Conservation (phyloP, 352 stramenopile genomes). For the Phytophthora nicotianae region DNA sequence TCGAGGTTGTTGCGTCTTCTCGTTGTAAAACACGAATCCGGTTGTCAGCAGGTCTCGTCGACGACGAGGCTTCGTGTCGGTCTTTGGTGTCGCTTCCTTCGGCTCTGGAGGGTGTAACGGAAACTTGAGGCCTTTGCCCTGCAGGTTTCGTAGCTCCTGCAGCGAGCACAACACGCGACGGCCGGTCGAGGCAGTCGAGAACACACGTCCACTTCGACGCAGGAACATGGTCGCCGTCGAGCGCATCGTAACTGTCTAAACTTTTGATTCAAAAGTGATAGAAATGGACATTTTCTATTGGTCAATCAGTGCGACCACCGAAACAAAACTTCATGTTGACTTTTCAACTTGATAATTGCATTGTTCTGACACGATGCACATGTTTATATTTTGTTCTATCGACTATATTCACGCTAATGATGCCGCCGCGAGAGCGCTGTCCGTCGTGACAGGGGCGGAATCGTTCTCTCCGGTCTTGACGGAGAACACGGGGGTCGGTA, state of each 20-base stretch:
- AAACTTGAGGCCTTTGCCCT: slow-evolving; percentile 69
- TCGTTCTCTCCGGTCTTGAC: slow-evolving; percentile 42
- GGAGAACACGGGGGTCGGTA: slow-evolving; percentile 64
- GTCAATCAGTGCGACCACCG: slow-evolving; percentile 17
- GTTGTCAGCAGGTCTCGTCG: slow-evolving; percentile 44
- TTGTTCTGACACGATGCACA: slow-evolving; percentile 18
- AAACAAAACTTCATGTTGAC: slow-evolving; percentile 15
- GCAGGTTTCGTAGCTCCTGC: slow-evolving; percentile 44
- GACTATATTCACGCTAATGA: slow-evolving; percentile 34
- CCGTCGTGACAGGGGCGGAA: slow-evolving; percentile 6
- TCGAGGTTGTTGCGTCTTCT: slow-evolving; percentile 44
- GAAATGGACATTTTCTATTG: slow-evolving; percentile 14
- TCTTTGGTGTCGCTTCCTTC: slow-evolving; percentile 5
- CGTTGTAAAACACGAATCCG: slow-evolving; percentile 71
- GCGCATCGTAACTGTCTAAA: slow-evolving; percentile 8
- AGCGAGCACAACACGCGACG: slow-evolving; percentile 65
- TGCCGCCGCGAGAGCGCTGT: slow-evolving; percentile 16
- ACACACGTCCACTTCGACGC: slow-evolving; percentile 21
- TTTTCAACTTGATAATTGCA: slow-evolving; percentile 3
- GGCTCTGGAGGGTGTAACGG: slow-evolving; percentile 30
- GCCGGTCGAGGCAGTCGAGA: slow-evolving; percentile 16
- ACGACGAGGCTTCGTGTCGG: slow-evolving; percentile 12
- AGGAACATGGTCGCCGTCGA: slow-evolving; percentile 18
- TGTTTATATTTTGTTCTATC: slow-evolving; percentile 4
- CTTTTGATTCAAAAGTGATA: slow-evolving; percentile 17